Conservation (phyloP, 805 yeast genomes). For the Candida odintsovae region DNA sequence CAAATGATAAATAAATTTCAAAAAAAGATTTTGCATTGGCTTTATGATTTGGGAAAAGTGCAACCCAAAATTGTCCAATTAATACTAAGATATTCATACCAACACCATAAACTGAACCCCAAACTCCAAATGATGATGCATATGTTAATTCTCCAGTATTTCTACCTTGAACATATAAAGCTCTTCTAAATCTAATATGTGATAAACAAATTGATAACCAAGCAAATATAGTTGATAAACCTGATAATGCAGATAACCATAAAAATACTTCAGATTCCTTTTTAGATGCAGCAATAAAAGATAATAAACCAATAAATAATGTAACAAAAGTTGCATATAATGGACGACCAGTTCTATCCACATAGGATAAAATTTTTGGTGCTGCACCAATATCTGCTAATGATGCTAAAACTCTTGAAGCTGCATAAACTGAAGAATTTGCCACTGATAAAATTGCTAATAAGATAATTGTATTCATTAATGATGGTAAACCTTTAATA, state of each 20-base stretch:
- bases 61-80: constrained; percentile 78
- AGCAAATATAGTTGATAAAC: constrained; percentile 54
- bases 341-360: constrained; percentile 67
- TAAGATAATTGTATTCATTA: constrained; percentile 64
- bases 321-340: constrained; percentile 48
- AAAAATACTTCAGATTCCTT: constrained; percentile 50
- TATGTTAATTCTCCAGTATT: constrained; percentile 55
- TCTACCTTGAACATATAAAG: constrained; percentile 61
- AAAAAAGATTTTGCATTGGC: constrained; percentile 59
- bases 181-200: constrained; percentile 61
- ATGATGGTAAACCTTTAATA: constrained; percentile 55
- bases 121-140: constrained; percentile 60
- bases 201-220: constrained; percentile 58
- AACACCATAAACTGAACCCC: constrained; percentile 62
- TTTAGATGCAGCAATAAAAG: constrained; percentile 50
- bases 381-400: constrained; percentile 60
- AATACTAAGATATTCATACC: constrained; percentile 53
- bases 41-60: constrained; percentile 58
- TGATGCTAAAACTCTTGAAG: constrained; percentile 61
- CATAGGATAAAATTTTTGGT: constrained; percentile 52
- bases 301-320: constrained; percentile 48
- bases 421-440: constrained; percentile 64
- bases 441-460: constrained; percentile 67
- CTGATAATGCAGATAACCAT: constrained; percentile 63
- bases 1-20: constrained; percentile 57